Percentiles rank a stretch among this genome's conserved stretches.
Evolutionary conservation across 192 early-diverging fungal genomes (phyloP).

Genomic region (Diversispora eburnea): DNA sequence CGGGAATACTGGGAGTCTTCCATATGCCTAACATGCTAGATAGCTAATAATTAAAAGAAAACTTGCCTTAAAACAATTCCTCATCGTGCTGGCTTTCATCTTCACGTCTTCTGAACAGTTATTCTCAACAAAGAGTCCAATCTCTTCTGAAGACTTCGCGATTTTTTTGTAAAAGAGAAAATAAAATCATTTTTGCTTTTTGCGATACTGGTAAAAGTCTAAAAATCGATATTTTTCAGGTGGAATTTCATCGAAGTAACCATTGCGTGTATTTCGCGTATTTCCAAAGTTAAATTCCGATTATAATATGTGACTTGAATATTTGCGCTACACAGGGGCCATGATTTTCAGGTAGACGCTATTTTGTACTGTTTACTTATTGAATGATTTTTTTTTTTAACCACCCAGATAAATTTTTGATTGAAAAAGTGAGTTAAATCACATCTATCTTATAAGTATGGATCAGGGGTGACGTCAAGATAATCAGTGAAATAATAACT

Average conservation of each 20-base stretch:
- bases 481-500: too few species aligned
- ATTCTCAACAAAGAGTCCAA: slow-evolving; percentile 1
- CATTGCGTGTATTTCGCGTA: not conserved
- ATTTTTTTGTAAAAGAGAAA: slow-evolving; percentile 13
- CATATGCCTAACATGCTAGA: slow-evolving; percentile 4
- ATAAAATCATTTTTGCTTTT: slow-evolving; percentile 2
- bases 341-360: too few species aligned
- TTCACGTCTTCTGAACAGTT: slow-evolving; percentile 7
- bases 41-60: not conserved
- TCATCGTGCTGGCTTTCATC: not conserved
- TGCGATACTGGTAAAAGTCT: slow-evolving; percentile 22
- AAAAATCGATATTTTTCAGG: slow-evolving; percentile 26
- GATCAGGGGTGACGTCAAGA: too few species aligned
- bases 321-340: too few species aligned
- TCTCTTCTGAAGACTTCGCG: slow-evolving; percentile 2
- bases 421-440: too few species aligned
- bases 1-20: slow-evolving; percentile 22
- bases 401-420: too few species aligned
- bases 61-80: slow-evolving; percentile 6
- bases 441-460: too few species aligned
- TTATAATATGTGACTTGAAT: not conserved
- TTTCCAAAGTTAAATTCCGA: too few species aligned
- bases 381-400: too few species aligned
- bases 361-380: too few species aligned
- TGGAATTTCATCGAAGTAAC: slow-evolving; percentile 23